Conservation (phyloP, 208 protist species). For the Willaertia magna region DNA sequence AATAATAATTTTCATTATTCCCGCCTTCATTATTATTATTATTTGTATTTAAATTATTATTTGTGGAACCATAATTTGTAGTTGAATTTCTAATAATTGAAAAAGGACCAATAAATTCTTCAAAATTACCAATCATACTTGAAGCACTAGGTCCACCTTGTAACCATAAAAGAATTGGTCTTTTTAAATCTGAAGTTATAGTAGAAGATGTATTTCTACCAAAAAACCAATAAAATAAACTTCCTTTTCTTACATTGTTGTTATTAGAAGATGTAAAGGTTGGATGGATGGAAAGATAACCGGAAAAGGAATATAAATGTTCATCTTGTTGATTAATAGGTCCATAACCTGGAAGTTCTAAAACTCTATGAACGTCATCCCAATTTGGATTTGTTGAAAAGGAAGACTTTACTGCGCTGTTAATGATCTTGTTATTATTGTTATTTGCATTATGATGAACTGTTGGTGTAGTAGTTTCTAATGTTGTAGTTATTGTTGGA, state of each 20-base stretch:
- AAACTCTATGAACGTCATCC: neutral
- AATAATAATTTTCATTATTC: too few relatives aligned
- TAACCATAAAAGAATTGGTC: neutral
- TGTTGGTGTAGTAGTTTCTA: too few relatives aligned
- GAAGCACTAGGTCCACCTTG: neutral
- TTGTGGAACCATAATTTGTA: neutral
- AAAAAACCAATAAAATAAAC: slow-evolving; percentile 8
- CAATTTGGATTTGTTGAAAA: too few relatives aligned
- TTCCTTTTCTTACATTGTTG: neutral
- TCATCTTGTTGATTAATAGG: neutral
- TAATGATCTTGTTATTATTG: too few relatives aligned
- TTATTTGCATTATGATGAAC: too few relatives aligned
- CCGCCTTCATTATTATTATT: neutral
- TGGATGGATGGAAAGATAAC: neutral
- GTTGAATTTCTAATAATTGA: neutral
- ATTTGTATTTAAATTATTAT: neutral
- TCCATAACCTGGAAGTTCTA: neutral
- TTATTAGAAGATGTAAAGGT: neutral
- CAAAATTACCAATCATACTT: neutral
- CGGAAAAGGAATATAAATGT: neutral
- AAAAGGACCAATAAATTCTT: neutral
- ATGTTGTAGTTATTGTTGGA: too few relatives aligned
- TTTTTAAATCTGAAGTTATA: neutral
- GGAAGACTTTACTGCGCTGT: too few relatives aligned
- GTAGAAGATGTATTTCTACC: neutral